Evolutionary conservation across 78 protist genomes (phyloP).

Genomic region (Cavenderia fasciculata): DNA sequence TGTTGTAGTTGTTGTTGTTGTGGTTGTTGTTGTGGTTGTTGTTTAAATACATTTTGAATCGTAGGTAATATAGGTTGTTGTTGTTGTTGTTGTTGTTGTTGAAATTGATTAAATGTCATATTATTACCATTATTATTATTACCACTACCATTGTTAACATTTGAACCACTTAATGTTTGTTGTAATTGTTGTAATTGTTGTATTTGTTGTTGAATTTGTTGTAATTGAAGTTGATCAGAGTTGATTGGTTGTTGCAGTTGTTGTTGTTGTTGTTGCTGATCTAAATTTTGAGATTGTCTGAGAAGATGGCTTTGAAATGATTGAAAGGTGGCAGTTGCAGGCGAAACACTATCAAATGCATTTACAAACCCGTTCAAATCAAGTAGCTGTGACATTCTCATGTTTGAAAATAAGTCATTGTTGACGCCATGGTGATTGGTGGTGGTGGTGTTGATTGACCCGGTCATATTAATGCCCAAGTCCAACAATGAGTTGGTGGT

Average conservation of each 20-base stretch:
- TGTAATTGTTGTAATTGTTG: conserved; percentile 13
- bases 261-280: conserved; percentile 6
- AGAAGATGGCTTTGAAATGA: background rate
- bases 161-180: too few species aligned
- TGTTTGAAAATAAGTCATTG: conserved; percentile 2
- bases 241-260: background rate
- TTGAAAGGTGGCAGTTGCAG: conserved; percentile 1
- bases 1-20: background rate
- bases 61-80: too few species aligned
- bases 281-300: background rate
- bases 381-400: conserved; percentile 13
- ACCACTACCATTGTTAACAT: too few species aligned
- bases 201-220: conserved; percentile 1
- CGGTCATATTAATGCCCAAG: too few species aligned
- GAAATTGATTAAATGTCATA: too few species aligned
- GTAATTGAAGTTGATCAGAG: too few species aligned
- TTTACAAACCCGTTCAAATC: conserved; percentile 16
- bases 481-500: too few species aligned
- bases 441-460: too few species aligned
- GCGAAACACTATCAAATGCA: conserved; percentile 2
- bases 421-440: too few species aligned
- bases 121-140: too few species aligned
- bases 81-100: background rate
- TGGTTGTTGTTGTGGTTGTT: background rate
- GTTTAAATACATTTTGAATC: too few species aligned